phyloP scores from a whole-genome alignment of 192 early-diverging fungal genomes.

The Martensiomyces pterosporus region DNA sequence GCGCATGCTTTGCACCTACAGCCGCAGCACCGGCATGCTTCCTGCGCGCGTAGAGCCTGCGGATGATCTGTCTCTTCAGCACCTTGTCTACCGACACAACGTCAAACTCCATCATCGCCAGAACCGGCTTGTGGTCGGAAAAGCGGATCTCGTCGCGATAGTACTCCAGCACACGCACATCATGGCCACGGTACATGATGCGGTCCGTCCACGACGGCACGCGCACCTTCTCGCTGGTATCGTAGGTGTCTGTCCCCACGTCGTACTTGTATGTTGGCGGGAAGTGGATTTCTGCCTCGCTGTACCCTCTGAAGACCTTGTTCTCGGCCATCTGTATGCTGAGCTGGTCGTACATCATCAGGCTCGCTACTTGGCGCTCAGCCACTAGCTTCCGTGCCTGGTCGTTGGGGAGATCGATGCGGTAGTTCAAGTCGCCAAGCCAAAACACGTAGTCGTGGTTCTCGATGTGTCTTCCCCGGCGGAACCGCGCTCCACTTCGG shows the following conservation, averaged over 20 bases:
- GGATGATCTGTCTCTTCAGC: slow-evolving; percentile 27
- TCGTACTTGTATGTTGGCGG: slow-evolving; percentile 99
- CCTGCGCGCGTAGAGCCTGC: slow-evolving; percentile 23
- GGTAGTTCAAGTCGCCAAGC: slow-evolving; percentile 95
- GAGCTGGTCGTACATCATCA: slow-evolving; percentile 61
- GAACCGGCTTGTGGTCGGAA: slow-evolving; percentile 50
- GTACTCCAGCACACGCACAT: slow-evolving; percentile 26
- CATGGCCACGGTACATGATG: slow-evolving; percentile 53
- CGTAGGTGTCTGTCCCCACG: slow-evolving; percentile 73
- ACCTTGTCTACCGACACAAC: slow-evolving; percentile 43
- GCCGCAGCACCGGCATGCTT: slow-evolving; percentile 11
- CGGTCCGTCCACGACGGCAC: slow-evolving; percentile 97
- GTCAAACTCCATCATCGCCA: slow-evolving; percentile 39
- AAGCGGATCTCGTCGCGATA: slow-evolving; percentile 43
- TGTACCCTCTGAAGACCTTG: slow-evolving; percentile 70
- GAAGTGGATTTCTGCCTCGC: slow-evolving; percentile 77
- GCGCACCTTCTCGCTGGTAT: slow-evolving; percentile 91
- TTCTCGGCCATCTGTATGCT: slow-evolving; percentile 56
- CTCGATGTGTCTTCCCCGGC: slow-evolving; percentile 58
- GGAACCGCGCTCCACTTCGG: slow-evolving; percentile 66
- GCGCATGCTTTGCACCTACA: too few species aligned
- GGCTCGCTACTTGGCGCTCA: slow-evolving; percentile 43
- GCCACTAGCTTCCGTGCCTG: slow-evolving; percentile 46
- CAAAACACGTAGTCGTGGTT: slow-evolving; percentile 81
- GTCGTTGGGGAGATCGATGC: slow-evolving; percentile 72